A percentile compares a stretch with the other conserved stretches of the same genome.
Evolutionary conservation across 305 asterid species (phyloP).

Genomic region (Ajuga reptans): DNA sequence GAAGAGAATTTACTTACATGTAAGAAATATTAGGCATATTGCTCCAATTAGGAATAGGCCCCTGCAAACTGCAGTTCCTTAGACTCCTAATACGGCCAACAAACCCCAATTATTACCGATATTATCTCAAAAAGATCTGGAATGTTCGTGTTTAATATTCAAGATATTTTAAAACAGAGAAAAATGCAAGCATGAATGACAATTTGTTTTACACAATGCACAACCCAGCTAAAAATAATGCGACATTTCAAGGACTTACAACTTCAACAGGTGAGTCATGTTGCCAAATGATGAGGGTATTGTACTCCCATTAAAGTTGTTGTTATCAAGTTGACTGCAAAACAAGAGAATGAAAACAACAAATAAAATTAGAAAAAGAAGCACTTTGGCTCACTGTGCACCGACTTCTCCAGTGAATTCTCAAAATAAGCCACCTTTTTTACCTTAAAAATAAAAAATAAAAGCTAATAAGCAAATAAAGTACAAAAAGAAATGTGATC

Average conservation of each 20-base stretch:
- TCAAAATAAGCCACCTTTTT: not conserved
- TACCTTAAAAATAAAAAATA: not conserved
- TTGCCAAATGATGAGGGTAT: constrained; percentile 66
- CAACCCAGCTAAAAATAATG: constrained; percentile 13
- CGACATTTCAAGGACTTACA: constrained; percentile 43
- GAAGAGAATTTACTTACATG: constrained; percentile 40
- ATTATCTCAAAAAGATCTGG: constrained; percentile 1
- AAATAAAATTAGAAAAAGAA: constrained; percentile 2
- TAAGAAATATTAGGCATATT: constrained; percentile 47
- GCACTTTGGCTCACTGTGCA: not conserved
- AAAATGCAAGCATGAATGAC: not conserved
- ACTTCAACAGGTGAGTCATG: constrained; percentile 53
- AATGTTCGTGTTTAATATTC: no score
- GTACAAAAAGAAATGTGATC: not conserved
- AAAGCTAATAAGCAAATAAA: not conserved
- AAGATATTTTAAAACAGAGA: no score
- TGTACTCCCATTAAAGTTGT: constrained; percentile 54
- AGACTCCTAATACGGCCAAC: constrained; percentile 58
- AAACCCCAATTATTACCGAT: constrained; percentile 14
- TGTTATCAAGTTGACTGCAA: constrained; percentile 82
- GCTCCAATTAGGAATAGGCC: constrained; percentile 61
- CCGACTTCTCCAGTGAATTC: not conserved
- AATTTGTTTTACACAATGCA: not conserved
- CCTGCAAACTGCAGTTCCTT: constrained; percentile 74
- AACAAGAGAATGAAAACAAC: constrained; percentile 17